Evolutionary conservation across 306 rosid genomes (phyloP), one percentile per base, ranked within the genome.

Genomic region (Prunus davidiana): DNA sequence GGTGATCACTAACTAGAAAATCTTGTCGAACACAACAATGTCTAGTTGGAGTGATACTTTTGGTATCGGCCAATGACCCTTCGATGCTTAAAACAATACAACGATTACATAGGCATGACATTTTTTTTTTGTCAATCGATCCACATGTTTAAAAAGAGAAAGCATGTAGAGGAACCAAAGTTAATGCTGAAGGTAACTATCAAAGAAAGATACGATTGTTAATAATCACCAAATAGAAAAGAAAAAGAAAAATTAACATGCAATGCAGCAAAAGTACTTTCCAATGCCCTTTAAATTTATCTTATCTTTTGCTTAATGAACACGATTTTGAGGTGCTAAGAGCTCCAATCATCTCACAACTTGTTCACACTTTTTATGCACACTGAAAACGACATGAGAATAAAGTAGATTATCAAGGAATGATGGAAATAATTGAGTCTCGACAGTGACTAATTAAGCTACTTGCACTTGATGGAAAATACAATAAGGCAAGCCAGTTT

Each of bases 271-370:
- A 56, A 49, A 63, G 28, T 51, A 51, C 50, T 67, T 83, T 79
- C 22, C 32, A 2, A 63, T 27, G 30, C 27, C 20, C 43, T 69
- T 70, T 67, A 74, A 62, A 28, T 45, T 67, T 14, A 74, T 66
- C 76, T 86, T 69, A 68, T 86, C 84, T 60, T 78, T 82, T 84
- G 90, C 83, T 83, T 83, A 72, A 68, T 52, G 75, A 61, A 72
- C 57, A 81, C 84, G 83, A 72, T 76, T 81, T 83, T 43, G 27
- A 72, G 76, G 82, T 83, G 87, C 82, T 50, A 12, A 45, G 64
- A 27, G 64, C 76, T 76, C 84, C 75, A 78, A 76, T 68, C 47
- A 63, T 67, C 49, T 43, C 86, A 64, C 78, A 38, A 50, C 55
- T 34, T 68, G 57, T 66, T 63, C 70, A 25, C 38, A 47, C 76